Conservation (phyloP, 768 basidiomycete genomes). For the Naganishia onofrii region DNA sequence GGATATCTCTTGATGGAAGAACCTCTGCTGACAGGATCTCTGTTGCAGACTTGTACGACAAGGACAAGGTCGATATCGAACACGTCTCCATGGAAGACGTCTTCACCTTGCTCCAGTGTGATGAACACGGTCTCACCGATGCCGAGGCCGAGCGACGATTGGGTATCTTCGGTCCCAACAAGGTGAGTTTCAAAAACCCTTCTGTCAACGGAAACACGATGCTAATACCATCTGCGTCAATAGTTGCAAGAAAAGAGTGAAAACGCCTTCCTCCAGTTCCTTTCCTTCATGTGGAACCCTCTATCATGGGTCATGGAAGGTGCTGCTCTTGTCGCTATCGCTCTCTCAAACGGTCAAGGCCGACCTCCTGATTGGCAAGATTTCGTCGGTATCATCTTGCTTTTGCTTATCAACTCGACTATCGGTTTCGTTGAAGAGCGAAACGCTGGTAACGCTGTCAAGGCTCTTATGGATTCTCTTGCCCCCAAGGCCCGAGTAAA, state of each 20-base stretch:
- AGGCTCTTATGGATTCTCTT: slow-evolving; percentile 98
- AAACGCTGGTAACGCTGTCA: slow-evolving; percentile 97
- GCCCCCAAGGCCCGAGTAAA: slow-evolving; percentile 95
- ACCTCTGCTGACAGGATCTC: neutral
- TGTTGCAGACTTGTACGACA: slow-evolving; percentile 67
- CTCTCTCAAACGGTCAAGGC: slow-evolving; percentile 84
- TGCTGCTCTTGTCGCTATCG: slow-evolving; percentile 73
- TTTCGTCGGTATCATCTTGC: slow-evolving; percentile 90
- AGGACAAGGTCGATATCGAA: slow-evolving; percentile 98
- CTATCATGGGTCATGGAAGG: slow-evolving; percentile 99
- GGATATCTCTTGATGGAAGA: neutral
- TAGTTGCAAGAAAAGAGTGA: slow-evolving; percentile 74
- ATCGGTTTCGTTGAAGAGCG: slow-evolving; percentile 99
- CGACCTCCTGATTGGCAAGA: slow-evolving; percentile 93
- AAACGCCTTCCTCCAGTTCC: slow-evolving; percentile 79
- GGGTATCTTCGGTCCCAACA: slow-evolving; percentile 94
- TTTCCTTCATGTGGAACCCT: slow-evolving; percentile 99
- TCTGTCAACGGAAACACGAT: neutral
- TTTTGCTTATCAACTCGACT: slow-evolving; percentile 87
- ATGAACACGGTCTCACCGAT: slow-evolving; percentile 69
- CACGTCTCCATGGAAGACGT: slow-evolving; percentile 95
- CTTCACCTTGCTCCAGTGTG: slow-evolving; percentile 89
- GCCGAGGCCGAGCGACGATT: slow-evolving; percentile 80
- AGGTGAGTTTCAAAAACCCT: slow-evolving; percentile 43
- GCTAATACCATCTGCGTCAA: slow-evolving; percentile 51